phyloP scores from a whole-genome alignment of 2,329 filamentous ascomycete genomes.

The Fusarium heterosporum region DNA sequence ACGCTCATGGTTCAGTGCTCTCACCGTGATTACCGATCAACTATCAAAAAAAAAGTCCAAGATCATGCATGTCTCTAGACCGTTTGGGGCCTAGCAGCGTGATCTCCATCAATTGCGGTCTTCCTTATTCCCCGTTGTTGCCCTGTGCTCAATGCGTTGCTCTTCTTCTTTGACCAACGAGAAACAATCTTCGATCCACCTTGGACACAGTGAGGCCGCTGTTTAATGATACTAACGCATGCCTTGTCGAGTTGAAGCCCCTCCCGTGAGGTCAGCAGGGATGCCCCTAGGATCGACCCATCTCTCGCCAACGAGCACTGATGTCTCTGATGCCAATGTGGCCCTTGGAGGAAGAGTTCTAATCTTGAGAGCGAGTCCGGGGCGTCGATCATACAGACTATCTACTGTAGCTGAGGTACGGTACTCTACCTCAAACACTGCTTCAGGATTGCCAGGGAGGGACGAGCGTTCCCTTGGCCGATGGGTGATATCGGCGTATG shows the following conservation, averaged over 20 bases:
- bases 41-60: slow-evolving; percentile 29
- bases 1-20: neutral
- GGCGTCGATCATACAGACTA: slow-evolving; percentile 47
- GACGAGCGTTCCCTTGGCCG: slow-evolving; percentile 11
- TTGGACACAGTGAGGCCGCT: slow-evolving; percentile 34
- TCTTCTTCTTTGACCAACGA: slow-evolving; percentile 29
- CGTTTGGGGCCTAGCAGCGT: slow-evolving; percentile 22
- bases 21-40: slow-evolving; percentile 38
- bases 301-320: slow-evolving; percentile 41
- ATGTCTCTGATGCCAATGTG: slow-evolving; percentile 42
- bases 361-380: slow-evolving; percentile 43
- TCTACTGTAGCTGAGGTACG: slow-evolving; percentile 45
- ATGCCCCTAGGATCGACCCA: slow-evolving; percentile 38
- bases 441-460: slow-evolving; percentile 32
- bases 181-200: slow-evolving; percentile 38
- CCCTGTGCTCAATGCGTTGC: slow-evolving; percentile 18
- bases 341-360: slow-evolving; percentile 25
- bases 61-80: slow-evolving; percentile 40
- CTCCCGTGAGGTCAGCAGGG: slow-evolving; percentile 19
- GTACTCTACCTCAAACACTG: slow-evolving; percentile 31
- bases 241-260: slow-evolving; percentile 19
- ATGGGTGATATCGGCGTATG: neutral
- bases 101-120: slow-evolving; percentile 31
- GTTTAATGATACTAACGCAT: slow-evolving; percentile 23
- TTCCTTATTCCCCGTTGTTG: slow-evolving; percentile 21